Evolutionary conservation across 2,329 filamentous ascomycete genomes (phyloP), one percentile per base, ranked within the genome.

Genomic region (Botrytis galanthina): DNA sequence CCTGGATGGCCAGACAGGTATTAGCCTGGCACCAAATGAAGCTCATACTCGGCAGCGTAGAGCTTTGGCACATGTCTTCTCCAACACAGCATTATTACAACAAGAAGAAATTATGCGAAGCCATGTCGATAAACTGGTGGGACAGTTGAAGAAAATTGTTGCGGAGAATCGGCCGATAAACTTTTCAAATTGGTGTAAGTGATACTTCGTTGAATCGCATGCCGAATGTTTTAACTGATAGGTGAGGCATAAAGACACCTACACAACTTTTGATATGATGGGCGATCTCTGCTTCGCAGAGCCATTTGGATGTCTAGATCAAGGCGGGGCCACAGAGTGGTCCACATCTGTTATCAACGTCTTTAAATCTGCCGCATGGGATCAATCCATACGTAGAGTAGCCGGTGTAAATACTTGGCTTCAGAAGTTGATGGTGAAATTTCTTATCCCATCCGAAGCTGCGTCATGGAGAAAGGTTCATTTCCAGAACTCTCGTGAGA

Each of bases 281-380:
- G 83, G 83, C 29, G 83, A 85, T 73, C 79, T 85, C 48, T 81
- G 83, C 0, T 85, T 85, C 74, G 84, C 83, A 4, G 81, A 84
- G 70, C 80, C 82, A 1, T 84, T 83, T 75, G 77, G 78, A 16
- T 80, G 78, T 71, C 73, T 83, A 22, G 74, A 80, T 51, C 75
- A 75, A 62, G 80, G 79, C 76, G 67, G 48, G 32, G 32, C 63
- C 3, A 73, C 71, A 39, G 71, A 73, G 22, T 73, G 71, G 63
- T 73, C 71, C 29, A 73, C 54, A 32, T 69, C 63, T 35, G 63
- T 73, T 29, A 73, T 73, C 37, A 69, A 73, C 46, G 71, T 73
- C 20, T 73, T 73, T 32, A 61, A 64, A n/a, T 57, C 72, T 26
- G 72, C 72, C 26, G 59, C 72, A 39, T 73, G 72, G 72, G 64